Conservation (phyloP, 208 protist species). For the Herpetomonas samuelpessoai region DNA sequence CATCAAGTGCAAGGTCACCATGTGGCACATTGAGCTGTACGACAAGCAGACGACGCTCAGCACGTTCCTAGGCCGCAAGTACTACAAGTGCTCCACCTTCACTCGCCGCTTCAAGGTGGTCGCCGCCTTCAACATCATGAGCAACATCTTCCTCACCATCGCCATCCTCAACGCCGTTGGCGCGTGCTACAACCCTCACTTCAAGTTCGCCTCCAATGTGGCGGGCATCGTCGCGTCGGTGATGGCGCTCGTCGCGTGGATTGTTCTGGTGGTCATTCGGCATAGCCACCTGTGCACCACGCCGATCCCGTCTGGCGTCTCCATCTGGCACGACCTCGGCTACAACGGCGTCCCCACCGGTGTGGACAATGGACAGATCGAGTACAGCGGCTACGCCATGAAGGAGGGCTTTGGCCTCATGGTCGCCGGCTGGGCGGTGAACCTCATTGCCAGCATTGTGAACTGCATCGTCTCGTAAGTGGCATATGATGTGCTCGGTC, state of each 20-base stretch:
- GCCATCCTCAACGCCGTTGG: conserved; percentile 25
- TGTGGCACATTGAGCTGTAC: conserved; percentile 48
- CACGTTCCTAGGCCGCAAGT: conserved; percentile 35
- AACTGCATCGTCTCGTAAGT: conserved; percentile 23
- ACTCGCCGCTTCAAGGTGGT: conserved; percentile 47
- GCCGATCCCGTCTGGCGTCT: conserved; percentile 18
- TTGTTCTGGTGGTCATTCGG: conserved; percentile 22
- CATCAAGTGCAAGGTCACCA: conserved; percentile 32
- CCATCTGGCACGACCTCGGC: conserved; percentile 30
- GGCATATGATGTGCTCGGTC: background rate
- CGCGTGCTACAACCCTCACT: conserved; percentile 25
- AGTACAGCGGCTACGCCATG: conserved; percentile 30
- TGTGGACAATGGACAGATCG: conserved; percentile 29
- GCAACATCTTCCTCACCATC: conserved; percentile 42
- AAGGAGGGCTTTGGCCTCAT: conserved; percentile 34
- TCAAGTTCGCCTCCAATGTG: conserved; percentile 9
- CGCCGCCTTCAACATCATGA: conserved; percentile 41
- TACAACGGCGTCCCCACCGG: conserved; percentile 52
- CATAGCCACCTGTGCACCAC: conserved; percentile 28
- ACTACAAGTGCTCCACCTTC: conserved; percentile 40
- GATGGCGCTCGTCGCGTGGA: conserved; percentile 34
- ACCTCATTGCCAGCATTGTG: conserved; percentile 20
- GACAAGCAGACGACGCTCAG: conserved; percentile 25
- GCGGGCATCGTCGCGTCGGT: conserved; percentile 26
- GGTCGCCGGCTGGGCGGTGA: conserved; percentile 26